Conservation (phyloP, 1,284 basidiomycete genomes). For the Ustilago vetiveriae region DNA sequence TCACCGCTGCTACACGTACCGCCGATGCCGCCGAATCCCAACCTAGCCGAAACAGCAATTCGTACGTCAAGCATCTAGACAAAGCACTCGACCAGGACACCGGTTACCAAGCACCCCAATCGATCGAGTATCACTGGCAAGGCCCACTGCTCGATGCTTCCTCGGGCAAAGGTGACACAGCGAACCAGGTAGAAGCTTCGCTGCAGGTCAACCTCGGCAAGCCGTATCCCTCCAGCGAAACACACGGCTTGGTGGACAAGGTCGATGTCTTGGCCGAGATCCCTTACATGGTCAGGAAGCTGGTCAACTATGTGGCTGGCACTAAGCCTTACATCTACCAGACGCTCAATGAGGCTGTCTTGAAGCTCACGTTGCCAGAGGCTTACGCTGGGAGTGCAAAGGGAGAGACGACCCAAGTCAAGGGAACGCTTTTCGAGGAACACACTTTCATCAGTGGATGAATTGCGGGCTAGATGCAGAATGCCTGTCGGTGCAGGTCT, state of each 20-base stretch:
- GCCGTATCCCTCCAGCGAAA: constrained; percentile 44
- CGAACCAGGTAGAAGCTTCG: constrained; percentile 39
- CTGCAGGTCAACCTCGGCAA: constrained; percentile 57
- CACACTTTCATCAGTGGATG: constrained; percentile 79
- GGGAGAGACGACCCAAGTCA: constrained; percentile 67
- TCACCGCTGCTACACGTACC: constrained; percentile 71
- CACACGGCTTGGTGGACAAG: constrained; percentile 88
- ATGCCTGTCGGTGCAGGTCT: too few relatives aligned
- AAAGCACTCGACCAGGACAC: constrained; percentile 76
- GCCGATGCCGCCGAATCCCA: constrained; percentile 39
- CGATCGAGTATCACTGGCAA: constrained; percentile 81
- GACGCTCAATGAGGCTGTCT: constrained; percentile 80
- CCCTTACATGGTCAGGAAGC: constrained; percentile 86
- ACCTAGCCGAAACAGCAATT: constrained; percentile 72
- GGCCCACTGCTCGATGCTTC: constrained; percentile 72
- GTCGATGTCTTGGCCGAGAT: constrained; percentile 96
- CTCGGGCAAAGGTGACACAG: constrained; percentile 34
- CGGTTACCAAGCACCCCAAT: constrained; percentile 80
- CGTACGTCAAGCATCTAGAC: constrained; percentile 77
- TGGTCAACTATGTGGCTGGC: constrained; percentile 88
- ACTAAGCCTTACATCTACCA: constrained; percentile 94
- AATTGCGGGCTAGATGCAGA: too few relatives aligned
- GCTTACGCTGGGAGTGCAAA: constrained; percentile 12
- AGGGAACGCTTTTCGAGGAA: constrained; percentile 84
- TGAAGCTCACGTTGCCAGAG: constrained; percentile 75